Evolutionary conservation across 106 monocot genomes (phyloP), one percentile per base, ranked within the genome.

Genomic region (Apostasia shenzhenica): DNA sequence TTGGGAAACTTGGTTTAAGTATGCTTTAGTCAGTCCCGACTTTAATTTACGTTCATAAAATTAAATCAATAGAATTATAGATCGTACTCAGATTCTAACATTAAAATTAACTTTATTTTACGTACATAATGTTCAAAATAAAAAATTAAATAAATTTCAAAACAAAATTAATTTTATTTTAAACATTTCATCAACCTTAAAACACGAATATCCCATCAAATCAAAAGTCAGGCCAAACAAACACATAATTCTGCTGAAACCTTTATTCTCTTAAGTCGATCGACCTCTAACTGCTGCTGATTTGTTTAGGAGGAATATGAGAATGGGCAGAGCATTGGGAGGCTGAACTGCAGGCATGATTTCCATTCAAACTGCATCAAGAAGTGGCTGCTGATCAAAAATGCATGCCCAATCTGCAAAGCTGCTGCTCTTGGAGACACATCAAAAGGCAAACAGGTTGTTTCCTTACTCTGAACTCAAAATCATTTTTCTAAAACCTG

Each of bases 371-470:
- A 54, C 43, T 89, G 82, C 75, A 60, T 75, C 67, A 75, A 75
- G 67, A 68, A 52, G 8, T 75, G 75, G 75, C 56, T 75, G 48
- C 67, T 46, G 52, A 76, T 85, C 41, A 85, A 85, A 75, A 82
- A 85, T 70, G 75, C 73, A 41, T 89, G 89, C 67, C 89, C 89
- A 39, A 78, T 89, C 38, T 89, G 89, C 82, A 89, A 85, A 73
- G 67, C 75, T 14, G 42, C 83, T 37, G 83, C 80, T 14, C 3
- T 54, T n/a, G 69, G 62, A 13, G 77, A 76, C 39, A 14, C 57
- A 37, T 5, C 57, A 10, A 77, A 74, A 59, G 73, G 62, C 2
- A 63, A 63, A 63, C 62, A 63, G 45, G 45, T 63, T 63, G 45
- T 63, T 3, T 63, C 2, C 12, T 45, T 13, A 12, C 2, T 45